phyloP scores from a whole-genome alignment of 805 yeast species.

The Starmerella vitae region DNA sequence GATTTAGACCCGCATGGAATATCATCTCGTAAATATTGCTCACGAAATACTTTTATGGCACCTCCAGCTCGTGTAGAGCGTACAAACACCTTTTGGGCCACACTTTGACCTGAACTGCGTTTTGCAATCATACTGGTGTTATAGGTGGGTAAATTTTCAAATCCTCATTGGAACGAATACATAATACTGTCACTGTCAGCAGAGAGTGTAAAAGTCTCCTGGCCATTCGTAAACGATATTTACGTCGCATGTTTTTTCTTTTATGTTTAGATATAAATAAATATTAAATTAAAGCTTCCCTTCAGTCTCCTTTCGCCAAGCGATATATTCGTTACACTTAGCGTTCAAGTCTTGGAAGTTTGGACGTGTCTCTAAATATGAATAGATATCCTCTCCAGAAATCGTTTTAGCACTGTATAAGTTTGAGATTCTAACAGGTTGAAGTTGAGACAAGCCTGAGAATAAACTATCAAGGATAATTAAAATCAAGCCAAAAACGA shows the following conservation, averaged over 20 bases:
- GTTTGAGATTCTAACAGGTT: slow-evolving; percentile 36
- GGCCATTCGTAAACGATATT: too few species aligned
- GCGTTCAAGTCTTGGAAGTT: slow-evolving; percentile 38
- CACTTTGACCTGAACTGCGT: slow-evolving; percentile 19
- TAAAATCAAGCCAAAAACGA: slow-evolving; percentile 35
- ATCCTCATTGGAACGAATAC: too few species aligned
- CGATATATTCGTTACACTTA: slow-evolving; percentile 34
- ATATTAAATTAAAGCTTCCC: too few species aligned
- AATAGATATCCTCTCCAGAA: slow-evolving; percentile 37
- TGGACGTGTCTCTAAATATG: slow-evolving; percentile 37
- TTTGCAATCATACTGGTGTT: slow-evolving; percentile 15
- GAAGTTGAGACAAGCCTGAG: slow-evolving; percentile 28
- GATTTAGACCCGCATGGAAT: slow-evolving; percentile 75
- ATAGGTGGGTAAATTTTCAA: neutral
- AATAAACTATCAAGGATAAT: slow-evolving; percentile 29
- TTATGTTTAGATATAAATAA: too few species aligned
- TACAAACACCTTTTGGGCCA: slow-evolving; percentile 62
- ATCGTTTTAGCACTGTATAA: slow-evolving; percentile 38
- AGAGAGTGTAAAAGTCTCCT: too few species aligned
- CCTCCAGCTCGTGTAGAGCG: slow-evolving; percentile 71
- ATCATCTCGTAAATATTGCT: slow-evolving; percentile 83
- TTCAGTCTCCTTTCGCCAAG: slow-evolving; percentile 17
- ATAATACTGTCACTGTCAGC: too few species aligned
- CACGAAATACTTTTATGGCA: slow-evolving; percentile 83
- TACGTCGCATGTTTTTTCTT: too few species aligned